Evolutionary conservation across 2,329 filamentous ascomycete species (phyloP).

Genomic region (Monilinia aucupariae): DNA sequence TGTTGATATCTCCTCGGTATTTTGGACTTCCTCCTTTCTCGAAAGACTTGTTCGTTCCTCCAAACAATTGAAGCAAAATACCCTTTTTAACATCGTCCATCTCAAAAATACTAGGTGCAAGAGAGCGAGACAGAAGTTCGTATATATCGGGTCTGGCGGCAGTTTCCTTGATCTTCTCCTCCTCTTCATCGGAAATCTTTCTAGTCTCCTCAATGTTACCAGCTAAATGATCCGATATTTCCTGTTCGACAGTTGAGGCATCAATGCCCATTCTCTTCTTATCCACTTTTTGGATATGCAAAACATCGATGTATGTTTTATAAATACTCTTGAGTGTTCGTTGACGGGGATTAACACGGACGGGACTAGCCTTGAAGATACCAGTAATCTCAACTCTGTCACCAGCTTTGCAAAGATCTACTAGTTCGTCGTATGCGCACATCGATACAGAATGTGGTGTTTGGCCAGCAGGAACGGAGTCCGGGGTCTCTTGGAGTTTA

Average conservation of each 20-base stretch:
- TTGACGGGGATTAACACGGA: constrained; percentile 89
- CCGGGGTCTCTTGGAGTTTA: constrained; percentile 95
- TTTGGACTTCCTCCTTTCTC: constrained; percentile 92
- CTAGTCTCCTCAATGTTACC: constrained; percentile 76
- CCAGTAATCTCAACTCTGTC: constrained; percentile 93
- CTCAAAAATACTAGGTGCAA: constrained; percentile 94
- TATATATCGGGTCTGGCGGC: constrained; percentile 82
- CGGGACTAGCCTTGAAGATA: constrained; percentile 91
- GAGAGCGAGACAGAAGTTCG: constrained; percentile 80
- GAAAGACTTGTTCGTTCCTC: constrained; percentile 96
- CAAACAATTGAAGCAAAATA: constrained; percentile 91
- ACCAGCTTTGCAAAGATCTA: constrained; percentile 96
- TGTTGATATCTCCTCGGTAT: constrained; percentile 96
- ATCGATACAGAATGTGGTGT: constrained; percentile 96
- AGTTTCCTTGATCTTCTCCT: constrained; percentile 78
- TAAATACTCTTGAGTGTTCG: constrained; percentile 90
- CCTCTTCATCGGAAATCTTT: constrained; percentile 79
- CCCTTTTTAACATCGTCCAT: constrained; percentile 99
- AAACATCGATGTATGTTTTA: constrained; percentile 94
- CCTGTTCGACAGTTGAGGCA: constrained; percentile 77
- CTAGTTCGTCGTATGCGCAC: constrained; percentile 92
- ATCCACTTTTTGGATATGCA: constrained; percentile 95
- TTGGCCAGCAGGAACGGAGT: constrained; percentile 89
- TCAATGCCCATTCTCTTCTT: constrained; percentile 92
- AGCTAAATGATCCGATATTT: constrained; percentile 55